Percentiles rank a stretch among this genome's conserved stretches.
Conservation (phyloP, 371 early-diverging fungal genomes). For the Chytridiales sp. region DNA sequence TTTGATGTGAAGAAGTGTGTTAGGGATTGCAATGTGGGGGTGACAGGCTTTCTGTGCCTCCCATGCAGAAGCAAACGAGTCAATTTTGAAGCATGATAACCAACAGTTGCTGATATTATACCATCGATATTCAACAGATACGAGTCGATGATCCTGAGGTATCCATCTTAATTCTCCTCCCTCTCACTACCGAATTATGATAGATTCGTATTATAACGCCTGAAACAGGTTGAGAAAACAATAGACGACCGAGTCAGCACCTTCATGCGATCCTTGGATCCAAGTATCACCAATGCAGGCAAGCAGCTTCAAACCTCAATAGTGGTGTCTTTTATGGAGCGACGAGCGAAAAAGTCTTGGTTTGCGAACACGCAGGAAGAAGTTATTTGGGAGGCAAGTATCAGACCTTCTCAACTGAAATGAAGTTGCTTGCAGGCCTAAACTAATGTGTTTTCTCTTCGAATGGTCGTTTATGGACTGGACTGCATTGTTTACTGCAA, state of each 20-base stretch:
- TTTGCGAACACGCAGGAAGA: constrained; percentile 78
- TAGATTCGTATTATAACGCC: constrained; percentile 29
- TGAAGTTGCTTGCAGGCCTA: background rate
- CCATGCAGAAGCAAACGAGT: too few relatives aligned
- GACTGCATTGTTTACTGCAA: background rate
- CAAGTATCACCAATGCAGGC: background rate
- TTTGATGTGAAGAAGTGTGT: background rate
- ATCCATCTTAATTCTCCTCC: background rate
- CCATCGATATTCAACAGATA: constrained; percentile 16
- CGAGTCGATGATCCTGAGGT: constrained; percentile 30
- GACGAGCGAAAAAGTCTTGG: constrained; percentile 79
- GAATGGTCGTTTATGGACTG: too few relatives aligned
- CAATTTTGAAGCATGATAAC: background rate
- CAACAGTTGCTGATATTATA: background rate
- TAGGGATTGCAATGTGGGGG: background rate
- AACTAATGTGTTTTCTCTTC: background rate
- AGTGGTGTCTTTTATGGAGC: constrained; percentile 76
- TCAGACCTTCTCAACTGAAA: background rate
- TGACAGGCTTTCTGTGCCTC: background rate
- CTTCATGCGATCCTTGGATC: constrained; percentile 50
- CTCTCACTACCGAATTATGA: background rate
- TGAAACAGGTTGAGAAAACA: constrained; percentile 50
- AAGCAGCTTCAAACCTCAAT: constrained; percentile 46
- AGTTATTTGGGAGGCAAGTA: constrained; percentile 77
- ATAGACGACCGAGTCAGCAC: constrained; percentile 59